These are phyloP conservation scores for Incumbomyces delicatus DNA, from an alignment of 2,329 filamentous ascomycete species.

Conservation along the genomic window DNA sequence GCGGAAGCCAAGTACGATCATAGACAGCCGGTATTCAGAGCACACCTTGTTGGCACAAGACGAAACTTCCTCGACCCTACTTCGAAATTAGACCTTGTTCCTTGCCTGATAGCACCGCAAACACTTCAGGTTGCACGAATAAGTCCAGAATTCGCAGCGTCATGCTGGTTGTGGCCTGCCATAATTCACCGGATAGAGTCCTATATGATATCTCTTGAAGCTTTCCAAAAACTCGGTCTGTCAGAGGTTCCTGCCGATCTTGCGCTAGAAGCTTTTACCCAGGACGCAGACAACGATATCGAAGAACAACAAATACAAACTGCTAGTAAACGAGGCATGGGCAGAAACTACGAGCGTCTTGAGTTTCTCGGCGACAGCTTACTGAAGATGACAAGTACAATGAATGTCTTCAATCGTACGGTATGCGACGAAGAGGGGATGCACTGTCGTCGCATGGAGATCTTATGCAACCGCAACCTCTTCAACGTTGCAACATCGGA, in stretches of 20 bases:
- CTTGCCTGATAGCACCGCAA: slow-evolving; percentile 64
- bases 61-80: slow-evolving; percentile 71
- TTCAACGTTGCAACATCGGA: slow-evolving; percentile 64
- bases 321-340: slow-evolving; percentile 62
- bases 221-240: slow-evolving; percentile 56
- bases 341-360: slow-evolving; percentile 85
- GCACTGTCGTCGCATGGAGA: slow-evolving; percentile 80
- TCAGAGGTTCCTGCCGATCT: slow-evolving; percentile 51
- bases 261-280: slow-evolving; percentile 83
- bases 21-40: slow-evolving; percentile 72
- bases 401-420: slow-evolving; percentile 68
- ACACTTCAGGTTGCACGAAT: slow-evolving; percentile 70
- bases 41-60: slow-evolving; percentile 63
- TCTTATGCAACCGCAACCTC: slow-evolving; percentile 86
- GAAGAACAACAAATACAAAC: slow-evolving; percentile 42
- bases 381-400: slow-evolving; percentile 89
- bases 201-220: slow-evolving; percentile 69
- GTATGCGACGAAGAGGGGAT: slow-evolving; percentile 74
- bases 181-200: slow-evolving; percentile 78
- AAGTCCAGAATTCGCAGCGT: slow-evolving; percentile 57
- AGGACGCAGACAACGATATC: slow-evolving; percentile 75
- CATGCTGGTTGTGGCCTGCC: slow-evolving; percentile 68
- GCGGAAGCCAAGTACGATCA: slow-evolving; percentile 40
- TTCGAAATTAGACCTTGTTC: slow-evolving; percentile 36
- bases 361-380: slow-evolving; percentile 93